Conservation (phyloP, 129 eudicot species). For the Pseudognaphalium luteoalbum region DNA sequence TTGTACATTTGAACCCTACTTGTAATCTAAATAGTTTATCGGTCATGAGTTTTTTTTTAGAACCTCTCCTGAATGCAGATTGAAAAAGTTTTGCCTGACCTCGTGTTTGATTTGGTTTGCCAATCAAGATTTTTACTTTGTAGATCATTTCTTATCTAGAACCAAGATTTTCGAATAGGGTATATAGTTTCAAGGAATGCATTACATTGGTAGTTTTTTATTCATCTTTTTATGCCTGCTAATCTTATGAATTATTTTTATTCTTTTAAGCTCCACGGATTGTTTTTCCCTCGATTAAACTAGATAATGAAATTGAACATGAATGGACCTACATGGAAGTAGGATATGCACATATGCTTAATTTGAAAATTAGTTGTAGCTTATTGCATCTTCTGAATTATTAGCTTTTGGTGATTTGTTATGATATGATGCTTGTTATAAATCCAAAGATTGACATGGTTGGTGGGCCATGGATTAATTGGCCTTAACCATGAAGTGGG, state of each 20-base stretch:
- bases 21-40: constrained; percentile 27
- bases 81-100: constrained; percentile 2
- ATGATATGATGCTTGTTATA: background rate
- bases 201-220: background rate
- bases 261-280: no score
- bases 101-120: background rate
- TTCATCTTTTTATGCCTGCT: no score
- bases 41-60: constrained; percentile 19
- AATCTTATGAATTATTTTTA: no score
- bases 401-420: background rate
- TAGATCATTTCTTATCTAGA: background rate
- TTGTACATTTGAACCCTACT: constrained; percentile 35
- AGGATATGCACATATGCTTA: background rate
- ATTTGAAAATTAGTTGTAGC: background rate
- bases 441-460: constrained; percentile 10
- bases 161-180: background rate
- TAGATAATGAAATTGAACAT: background rate
- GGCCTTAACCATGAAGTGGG: constrained; percentile 33
- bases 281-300: background rate
- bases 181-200: background rate
- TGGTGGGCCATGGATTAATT: constrained; percentile 29
- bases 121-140: constrained; percentile 6
- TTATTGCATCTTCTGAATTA: background rate
- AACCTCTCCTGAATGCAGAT: constrained; percentile 10
- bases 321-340: background rate